These are phyloP conservation scores for Diospyros lotus DNA, from an alignment of 148 eudicot genomes.

Conservation along the genomic window DNA sequence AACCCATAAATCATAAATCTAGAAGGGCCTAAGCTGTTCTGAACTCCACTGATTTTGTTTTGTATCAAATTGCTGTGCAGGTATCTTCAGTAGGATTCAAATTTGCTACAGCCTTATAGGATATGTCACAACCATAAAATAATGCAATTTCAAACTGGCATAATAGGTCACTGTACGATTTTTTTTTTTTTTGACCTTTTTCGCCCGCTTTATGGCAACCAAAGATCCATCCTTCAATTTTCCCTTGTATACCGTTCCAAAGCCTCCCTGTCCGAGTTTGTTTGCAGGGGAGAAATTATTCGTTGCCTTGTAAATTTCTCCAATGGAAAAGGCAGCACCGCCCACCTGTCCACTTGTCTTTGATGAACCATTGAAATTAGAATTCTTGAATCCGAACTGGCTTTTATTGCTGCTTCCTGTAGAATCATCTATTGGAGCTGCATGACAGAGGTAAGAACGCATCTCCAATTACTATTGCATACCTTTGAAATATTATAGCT, in stretches of 20 bases:
- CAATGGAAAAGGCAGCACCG: conserved; percentile 33
- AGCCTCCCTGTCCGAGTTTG: conserved; percentile 64
- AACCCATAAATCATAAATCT: neutral
- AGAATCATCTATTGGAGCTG: conserved; percentile 23
- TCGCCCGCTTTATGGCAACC: conserved; percentile 71
- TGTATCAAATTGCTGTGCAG: no score
- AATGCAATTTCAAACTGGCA: no score
- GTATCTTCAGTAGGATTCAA: no score
- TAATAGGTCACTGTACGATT: neutral
- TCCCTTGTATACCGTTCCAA: conserved; percentile 64
- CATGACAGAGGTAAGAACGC: conserved; percentile 7
- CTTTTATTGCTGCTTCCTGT: conserved; percentile 37
- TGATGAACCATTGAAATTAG: conserved; percentile 28
- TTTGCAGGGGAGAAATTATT: conserved; percentile 48
- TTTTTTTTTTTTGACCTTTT: conserved; percentile 36
- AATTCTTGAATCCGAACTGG: conserved; percentile 17
- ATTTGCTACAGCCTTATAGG: no score
- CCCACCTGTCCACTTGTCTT: conserved; percentile 29
- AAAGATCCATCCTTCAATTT: conserved; percentile 51
- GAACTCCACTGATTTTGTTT: no score
- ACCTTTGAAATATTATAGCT: conserved; percentile 3
- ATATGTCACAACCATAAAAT: no score
- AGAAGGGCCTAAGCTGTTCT: neutral
- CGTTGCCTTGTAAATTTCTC: conserved; percentile 55
- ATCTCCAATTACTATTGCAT: neutral